phyloP scores from a whole-genome alignment of 352 stramenopile species.

The Blastocystis sp. region DNA sequence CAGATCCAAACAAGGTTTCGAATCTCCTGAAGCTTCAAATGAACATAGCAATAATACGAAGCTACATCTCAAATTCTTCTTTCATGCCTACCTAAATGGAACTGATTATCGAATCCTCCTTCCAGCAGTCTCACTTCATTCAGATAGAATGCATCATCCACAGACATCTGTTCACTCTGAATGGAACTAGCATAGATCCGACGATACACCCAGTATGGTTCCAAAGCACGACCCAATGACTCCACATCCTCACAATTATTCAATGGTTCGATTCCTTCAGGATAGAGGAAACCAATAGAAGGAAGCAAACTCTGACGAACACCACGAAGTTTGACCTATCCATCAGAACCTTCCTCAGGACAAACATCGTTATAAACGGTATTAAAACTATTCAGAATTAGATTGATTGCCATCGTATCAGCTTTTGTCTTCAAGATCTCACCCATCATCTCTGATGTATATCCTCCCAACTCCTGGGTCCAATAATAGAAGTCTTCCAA shows the following conservation, averaged over 20 bases:
- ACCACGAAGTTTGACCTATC: conserved; percentile 73
- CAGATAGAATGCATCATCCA: conserved; percentile 98
- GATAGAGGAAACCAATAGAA: conserved; percentile 91
- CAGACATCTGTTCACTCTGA: conserved; percentile 80
- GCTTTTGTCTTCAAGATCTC: conserved; percentile 85
- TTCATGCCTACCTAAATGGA: conserved; percentile 83
- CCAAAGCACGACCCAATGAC: conserved; percentile 75
- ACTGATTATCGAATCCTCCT: conserved; percentile 94
- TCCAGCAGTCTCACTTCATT: conserved; percentile 93
- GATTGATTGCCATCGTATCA: conserved; percentile 96
- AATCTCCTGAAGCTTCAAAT: conserved; percentile 99
- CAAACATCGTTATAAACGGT: conserved; percentile 77
- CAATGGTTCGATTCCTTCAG: conserved; percentile 84
- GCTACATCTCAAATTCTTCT: conserved; percentile 64
- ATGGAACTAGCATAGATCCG: conserved; percentile 88
- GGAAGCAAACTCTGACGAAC: conserved; percentile 93
- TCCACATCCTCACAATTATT: conserved; percentile 83
- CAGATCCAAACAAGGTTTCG: conserved; percentile 89
- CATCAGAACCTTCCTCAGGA: background rate
- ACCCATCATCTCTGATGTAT: conserved; percentile 92
- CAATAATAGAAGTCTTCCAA: conserved; percentile 87
- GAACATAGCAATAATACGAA: conserved; percentile 96
- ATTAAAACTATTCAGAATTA: conserved; percentile 96
- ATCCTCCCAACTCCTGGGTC: conserved; percentile 85
- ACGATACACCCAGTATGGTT: conserved; percentile 87